These are phyloP conservation scores for Sporothrix schenckii DNA, from an alignment of 2,329 filamentous ascomycete genomes.

Conservation along the genomic window DNA sequence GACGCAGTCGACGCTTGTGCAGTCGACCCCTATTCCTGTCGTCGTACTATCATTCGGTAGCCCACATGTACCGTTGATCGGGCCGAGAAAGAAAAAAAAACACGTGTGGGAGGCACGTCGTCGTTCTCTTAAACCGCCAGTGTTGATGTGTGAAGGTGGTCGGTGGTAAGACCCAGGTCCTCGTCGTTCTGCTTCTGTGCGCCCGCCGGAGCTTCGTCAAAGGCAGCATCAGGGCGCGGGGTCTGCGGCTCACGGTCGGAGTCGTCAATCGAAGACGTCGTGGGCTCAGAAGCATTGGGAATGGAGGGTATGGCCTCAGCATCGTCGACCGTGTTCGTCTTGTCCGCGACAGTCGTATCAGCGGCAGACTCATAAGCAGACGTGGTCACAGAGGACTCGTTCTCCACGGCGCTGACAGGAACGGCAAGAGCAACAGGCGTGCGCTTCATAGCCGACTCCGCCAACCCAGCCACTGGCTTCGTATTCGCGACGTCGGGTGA, in stretches of 20 bases:
- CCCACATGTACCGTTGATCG: neutral
- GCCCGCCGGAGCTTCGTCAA: neutral
- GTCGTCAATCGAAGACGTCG: slow-evolving; percentile 33
- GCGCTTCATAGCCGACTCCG: neutral
- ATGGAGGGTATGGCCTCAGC: slow-evolving; percentile 12
- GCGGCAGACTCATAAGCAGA: slow-evolving; percentile 29
- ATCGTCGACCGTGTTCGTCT: slow-evolving; percentile 16
- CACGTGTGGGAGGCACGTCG: too few relatives aligned
- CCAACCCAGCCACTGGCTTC: neutral
- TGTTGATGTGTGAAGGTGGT: slow-evolving; percentile 27
- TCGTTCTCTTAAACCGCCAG: slow-evolving; percentile 28
- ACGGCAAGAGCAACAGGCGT: neutral
- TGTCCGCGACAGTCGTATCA: slow-evolving; percentile 21
- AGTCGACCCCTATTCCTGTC: neutral
- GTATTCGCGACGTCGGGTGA: neutral
- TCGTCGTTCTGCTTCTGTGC: slow-evolving; percentile 3
- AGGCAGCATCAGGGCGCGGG: slow-evolving; percentile 31
- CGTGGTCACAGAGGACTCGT: slow-evolving; percentile 26
- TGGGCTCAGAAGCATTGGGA: slow-evolving; percentile 27
- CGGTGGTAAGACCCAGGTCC: slow-evolving; percentile 24
- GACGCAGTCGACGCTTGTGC: neutral
- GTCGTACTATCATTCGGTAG: neutral
- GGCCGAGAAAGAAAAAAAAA: neutral
- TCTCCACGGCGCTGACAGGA: neutral
- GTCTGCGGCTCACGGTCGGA: slow-evolving; percentile 35